Base-by-base conservation (phyloP, 331 rosid species). In the Malus hybrid region DNA sequence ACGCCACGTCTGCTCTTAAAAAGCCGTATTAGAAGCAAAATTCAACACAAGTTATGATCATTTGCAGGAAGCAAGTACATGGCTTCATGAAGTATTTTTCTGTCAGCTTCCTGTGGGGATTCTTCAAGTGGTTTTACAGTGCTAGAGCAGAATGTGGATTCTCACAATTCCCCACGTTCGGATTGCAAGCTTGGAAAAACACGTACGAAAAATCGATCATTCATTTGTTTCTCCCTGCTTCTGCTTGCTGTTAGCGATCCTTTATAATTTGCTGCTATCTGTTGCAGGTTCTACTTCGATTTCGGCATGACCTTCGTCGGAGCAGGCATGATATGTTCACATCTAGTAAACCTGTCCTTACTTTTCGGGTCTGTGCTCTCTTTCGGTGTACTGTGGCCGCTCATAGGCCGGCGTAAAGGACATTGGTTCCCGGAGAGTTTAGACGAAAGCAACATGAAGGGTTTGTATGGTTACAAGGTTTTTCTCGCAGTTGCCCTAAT, bases 301-400 rank as follows among this genome's bases (percentile, higher is more conserved):
- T 93, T 93, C 69, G 79, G 88, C 68, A 73, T 74, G 77, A 89
- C 96, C 29, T 93, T 28, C 70, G 95, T 93, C 70, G 98, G 97
- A 81, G 94, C 98, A 55, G 98, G 98, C 72, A 93, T 93, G 98
- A 90, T 93, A 66, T 90, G 96, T 68, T 93, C 98, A 28, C 96
- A 90, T 79, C 65, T 83, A 42, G 95, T 93, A 60, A 93, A 93
- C 83, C 44, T 90, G 81, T 93, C 98, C 39, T 78, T 93, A 87
- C 91, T 93, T 57, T 83, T 93, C 7, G 96, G 98, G 79, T 94
- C 95, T 10, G 89, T 93, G 76, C 71, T 93, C 27, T 89, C 98
- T n/a, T 85, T 71, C 74, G 98, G 98, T 16, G 20, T 93, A 36
- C 82, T 93, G 91, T 93, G 87, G 91, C 98, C 98, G 0, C 96